phyloP scores from a whole-genome alignment of 257 asterid genomes.

The Solanum medicagineum region DNA sequence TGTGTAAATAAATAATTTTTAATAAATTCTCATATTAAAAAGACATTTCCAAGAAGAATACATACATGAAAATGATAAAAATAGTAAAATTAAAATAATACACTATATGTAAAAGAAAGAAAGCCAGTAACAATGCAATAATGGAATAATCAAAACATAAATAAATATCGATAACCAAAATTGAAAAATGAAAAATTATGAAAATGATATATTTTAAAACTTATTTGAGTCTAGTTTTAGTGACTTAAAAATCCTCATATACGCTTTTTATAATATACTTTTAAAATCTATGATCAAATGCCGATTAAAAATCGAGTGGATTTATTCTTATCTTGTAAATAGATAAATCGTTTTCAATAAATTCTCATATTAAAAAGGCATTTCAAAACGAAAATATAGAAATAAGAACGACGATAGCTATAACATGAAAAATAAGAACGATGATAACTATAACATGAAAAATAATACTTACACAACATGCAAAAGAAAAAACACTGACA shows the following conservation, averaged over 20 bases:
- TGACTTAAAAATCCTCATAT: no score
- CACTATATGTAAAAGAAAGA: background rate
- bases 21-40: background rate
- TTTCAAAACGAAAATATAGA: background rate
- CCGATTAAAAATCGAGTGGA: no score
- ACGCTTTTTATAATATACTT: no score
- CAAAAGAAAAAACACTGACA: no score
- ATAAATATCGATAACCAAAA: background rate
- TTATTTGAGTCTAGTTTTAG: no score
- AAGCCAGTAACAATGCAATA: background rate
- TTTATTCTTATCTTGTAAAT: no score
- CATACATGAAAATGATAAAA: background rate
- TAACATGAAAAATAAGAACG: no score
- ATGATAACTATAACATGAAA: no score
- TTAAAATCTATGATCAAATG: no score
- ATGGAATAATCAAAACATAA: no score
- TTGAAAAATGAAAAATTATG: background rate
- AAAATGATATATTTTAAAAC: background rate
- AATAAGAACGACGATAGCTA: no score
- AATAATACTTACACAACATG: no score
- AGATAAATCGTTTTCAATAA: background rate
- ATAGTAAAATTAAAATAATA: background rate
- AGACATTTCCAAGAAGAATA: background rate
- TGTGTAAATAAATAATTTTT: background rate
- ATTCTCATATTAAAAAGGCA: background rate